phyloP scores from a whole-genome alignment of 2,329 filamentous ascomycete genomes.

The Plenodomus lindquistii region DNA sequence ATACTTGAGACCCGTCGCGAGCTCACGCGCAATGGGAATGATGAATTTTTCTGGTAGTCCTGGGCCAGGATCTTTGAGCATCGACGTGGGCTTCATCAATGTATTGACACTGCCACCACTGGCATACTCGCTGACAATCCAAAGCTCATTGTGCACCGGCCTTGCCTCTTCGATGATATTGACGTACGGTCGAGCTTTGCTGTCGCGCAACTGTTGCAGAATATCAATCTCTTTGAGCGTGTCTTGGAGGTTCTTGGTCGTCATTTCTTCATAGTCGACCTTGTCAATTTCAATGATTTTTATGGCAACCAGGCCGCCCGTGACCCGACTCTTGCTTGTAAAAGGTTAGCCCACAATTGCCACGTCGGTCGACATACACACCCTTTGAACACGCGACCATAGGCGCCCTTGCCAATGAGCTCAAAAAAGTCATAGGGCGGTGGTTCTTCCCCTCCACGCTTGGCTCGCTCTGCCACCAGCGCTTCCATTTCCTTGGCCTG shows the following conservation, averaged over 20 bases:
- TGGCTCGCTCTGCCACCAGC: slow-evolving; percentile 64
- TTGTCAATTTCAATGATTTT: slow-evolving; percentile 87
- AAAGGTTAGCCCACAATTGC: slow-evolving; percentile 18
- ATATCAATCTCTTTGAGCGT: slow-evolving; percentile 68
- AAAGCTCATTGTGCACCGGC: slow-evolving; percentile 77
- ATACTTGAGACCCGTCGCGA: slow-evolving; percentile 63
- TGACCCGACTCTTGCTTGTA: slow-evolving; percentile 44
- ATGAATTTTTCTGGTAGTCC: slow-evolving; percentile 64
- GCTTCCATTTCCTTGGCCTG: slow-evolving; percentile 73
- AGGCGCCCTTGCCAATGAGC: slow-evolving; percentile 75
- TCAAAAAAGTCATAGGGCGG: slow-evolving; percentile 72
- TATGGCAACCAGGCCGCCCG: slow-evolving; percentile 65
- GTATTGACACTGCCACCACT: slow-evolving; percentile 79
- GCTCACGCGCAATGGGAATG: slow-evolving; percentile 65
- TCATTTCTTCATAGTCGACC: slow-evolving; percentile 59
- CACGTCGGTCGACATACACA: slow-evolving; percentile 24
- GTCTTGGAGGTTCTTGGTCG: slow-evolving; percentile 49
- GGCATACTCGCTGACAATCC: slow-evolving; percentile 88
- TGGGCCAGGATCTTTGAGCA: slow-evolving; percentile 26
- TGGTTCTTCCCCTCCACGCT: slow-evolving; percentile 61
- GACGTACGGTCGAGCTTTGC: slow-evolving; percentile 78
- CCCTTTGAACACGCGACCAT: slow-evolving; percentile 74
- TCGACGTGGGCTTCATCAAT: slow-evolving; percentile 56
- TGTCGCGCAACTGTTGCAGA: slow-evolving; percentile 73
- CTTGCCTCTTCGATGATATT: slow-evolving; percentile 81